Evolutionary conservation across 2,329 filamentous ascomycete species (phyloP).

Genomic region (Aspergillus sp.): DNA sequence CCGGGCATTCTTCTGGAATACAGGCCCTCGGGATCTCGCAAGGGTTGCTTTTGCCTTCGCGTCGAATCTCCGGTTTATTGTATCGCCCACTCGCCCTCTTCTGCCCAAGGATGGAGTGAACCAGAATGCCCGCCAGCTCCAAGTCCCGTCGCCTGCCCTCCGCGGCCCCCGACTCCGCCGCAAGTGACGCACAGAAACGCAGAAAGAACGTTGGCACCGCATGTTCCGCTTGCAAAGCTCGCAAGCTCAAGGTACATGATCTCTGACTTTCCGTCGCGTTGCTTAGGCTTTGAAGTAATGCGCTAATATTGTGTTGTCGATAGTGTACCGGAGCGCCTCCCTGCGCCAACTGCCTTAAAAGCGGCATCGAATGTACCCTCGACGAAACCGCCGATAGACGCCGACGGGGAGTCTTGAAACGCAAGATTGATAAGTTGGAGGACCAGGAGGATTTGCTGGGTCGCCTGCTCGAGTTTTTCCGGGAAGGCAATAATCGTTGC

Average conservation of each 20-base stretch:
- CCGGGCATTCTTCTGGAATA: background rate
- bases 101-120: constrained; percentile 13
- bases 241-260: constrained; percentile 25
- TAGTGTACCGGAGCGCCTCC: constrained; percentile 25
- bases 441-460: constrained; percentile 26
- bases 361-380: constrained; percentile 23
- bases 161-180: constrained; percentile 13
- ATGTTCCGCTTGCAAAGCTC: constrained; percentile 24
- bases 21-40: background rate
- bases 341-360: constrained; percentile 25
- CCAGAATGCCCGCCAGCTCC: constrained; percentile 14
- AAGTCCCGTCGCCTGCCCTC: constrained; percentile 18
- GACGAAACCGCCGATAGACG: constrained; percentile 23
- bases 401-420: constrained; percentile 25
- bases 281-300: background rate
- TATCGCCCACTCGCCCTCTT: background rate
- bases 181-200: constrained; percentile 15
- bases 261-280: background rate
- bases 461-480: constrained; percentile 24
- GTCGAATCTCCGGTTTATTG: background rate
- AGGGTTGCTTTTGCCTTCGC: background rate
- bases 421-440: constrained; percentile 25
- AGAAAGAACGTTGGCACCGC: constrained; percentile 27
- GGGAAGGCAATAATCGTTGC: constrained; percentile 19
- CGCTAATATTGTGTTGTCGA: background rate